phyloP scores from a whole-genome alignment of 2,329 filamentous ascomycete species.

The Neodidymelliopsis sp. region DNA sequence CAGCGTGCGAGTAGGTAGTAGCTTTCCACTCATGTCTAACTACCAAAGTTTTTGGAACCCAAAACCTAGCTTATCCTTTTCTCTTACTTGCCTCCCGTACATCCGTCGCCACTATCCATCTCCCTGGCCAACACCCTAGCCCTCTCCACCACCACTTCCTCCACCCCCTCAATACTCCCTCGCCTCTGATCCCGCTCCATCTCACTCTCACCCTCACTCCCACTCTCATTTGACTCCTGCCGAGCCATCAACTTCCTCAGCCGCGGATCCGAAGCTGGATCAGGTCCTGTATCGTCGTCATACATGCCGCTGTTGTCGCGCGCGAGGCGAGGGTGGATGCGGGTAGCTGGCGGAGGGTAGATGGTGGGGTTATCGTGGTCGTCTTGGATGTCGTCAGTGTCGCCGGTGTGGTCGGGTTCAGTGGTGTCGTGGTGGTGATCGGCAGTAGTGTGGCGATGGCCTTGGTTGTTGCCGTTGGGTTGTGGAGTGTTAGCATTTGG shows the following conservation, averaged over 20 bases:
- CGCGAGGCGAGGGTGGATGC: neutral
- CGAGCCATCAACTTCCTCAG: neutral
- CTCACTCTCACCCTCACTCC: neutral
- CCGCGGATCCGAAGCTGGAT: neutral
- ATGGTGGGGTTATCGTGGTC: neutral
- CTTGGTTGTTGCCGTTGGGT: neutral
- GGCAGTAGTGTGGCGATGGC: neutral
- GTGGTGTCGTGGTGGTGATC: neutral
- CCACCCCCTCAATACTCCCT: too few relatives aligned
- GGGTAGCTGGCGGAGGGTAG: neutral
- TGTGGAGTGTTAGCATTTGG: neutral
- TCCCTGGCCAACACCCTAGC: too few relatives aligned
- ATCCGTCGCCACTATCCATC: too few relatives aligned
- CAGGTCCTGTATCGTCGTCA: neutral
- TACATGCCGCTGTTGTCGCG: neutral
- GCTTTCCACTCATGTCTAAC: constrained; percentile 47
- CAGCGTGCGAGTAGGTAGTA: constrained; percentile 32
- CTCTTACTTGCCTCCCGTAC: too few relatives aligned
- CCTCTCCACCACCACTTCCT: too few relatives aligned
- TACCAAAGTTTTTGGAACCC: constrained; percentile 23
- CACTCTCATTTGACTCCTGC: neutral
- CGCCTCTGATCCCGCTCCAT: neutral
- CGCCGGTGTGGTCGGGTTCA: neutral
- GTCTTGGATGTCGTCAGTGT: neutral
- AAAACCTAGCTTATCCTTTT: too few relatives aligned